Base-by-base conservation (phyloP, 2,329 filamentous ascomycete species). In the Pseudodiploospora longispora region DNA sequence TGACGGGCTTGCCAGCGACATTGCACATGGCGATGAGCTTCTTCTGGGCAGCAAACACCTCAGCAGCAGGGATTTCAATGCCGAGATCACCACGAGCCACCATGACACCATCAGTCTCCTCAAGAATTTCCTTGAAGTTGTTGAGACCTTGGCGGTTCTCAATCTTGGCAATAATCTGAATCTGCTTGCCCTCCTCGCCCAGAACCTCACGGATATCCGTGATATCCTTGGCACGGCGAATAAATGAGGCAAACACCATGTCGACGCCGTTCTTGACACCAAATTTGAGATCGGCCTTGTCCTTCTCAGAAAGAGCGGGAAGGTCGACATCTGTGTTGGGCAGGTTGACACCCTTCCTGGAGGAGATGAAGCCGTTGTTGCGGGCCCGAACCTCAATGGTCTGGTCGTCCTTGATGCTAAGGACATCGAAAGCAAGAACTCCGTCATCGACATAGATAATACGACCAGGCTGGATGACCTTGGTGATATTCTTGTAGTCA, bases 11-110 rank as follows among this genome's bases (percentile, higher is more conserved):
- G 70, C 93, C 93, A 57, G 89, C 90, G 64, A 96, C 83, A 78
- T 98, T 98, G 82, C 93, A 98, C 83, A 97, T 97, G 71, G 93
- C 90, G 70, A 98, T 98, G 80, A 98, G 90, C 87, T 98, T 98
- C 85, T 98, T 98, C 78, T 98, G 93, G 46, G 93, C 93, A 57
- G 95, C 88, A 71, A 98, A 98, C 55, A 98, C 93, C 78, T 98
- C 93, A 53, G 91, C 88, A 50, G 93, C 91, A 40, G 93, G 91
- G 59, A 98, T 98, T 74, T 98, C 93, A 59, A 98, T 98, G 76
- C 93, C 93, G 30, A 67, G 61, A 64, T 97, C 93, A 74, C 93
- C 93, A 81, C 93, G 91, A 61, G 93, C 93, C 57, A 98, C 93
- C 93, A 98, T 98, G 75, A 98, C 90, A 78, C 93, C 93, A 67